Base-by-base conservation (phyloP, 1,284 basidiomycete species). In the Sanghuangporus weigelae region DNA sequence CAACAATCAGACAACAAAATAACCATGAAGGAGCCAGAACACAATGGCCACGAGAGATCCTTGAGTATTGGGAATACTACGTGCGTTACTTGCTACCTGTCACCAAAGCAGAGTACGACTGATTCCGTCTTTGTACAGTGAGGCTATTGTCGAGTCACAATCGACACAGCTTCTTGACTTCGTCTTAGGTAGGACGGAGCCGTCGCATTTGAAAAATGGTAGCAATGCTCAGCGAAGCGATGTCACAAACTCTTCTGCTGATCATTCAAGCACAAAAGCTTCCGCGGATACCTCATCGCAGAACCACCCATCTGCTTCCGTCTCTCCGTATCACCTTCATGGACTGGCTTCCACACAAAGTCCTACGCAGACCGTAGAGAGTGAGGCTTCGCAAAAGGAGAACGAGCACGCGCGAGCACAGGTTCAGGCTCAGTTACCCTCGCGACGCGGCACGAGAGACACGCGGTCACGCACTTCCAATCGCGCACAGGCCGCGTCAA, bases 281-380 rank as follows among this genome's bases (percentile, higher is more conserved):
- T 51, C 56, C 11, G 46, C 4, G 7, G 57, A 63, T n/a, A 56
- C 36, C 31, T 54, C 57, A 4, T 48, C 26, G 26, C 26, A 31
- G 26, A 31, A 50, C 26, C 36, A 21, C 44, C 16, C 36, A 40
- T 56, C 60, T 54, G 56, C 62, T 26, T 64, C 63, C 44, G 68
- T 73, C 21, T 75, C 81, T 40, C 76, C 76, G 59, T 86, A 87
- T 72, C 79, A 83, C 68, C 78, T 84, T 62, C 79, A 83, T 63
- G 84, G 81, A 8, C 75, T 87, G 14, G 81, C 79, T 7, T 69
- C 73, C 11, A 83, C 82, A 0, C 81, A 85, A 68, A 79, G 81
- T 35, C 50, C 50, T 6, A 78, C 78, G 19, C 58, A 64, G 50
- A 14, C 48, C 0, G 69, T 71, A 23, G 65, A 63, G 23, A 71